Base-by-base conservation (phyloP, 169 alveolate genomes). In the Theileria luwenshuni region DNA sequence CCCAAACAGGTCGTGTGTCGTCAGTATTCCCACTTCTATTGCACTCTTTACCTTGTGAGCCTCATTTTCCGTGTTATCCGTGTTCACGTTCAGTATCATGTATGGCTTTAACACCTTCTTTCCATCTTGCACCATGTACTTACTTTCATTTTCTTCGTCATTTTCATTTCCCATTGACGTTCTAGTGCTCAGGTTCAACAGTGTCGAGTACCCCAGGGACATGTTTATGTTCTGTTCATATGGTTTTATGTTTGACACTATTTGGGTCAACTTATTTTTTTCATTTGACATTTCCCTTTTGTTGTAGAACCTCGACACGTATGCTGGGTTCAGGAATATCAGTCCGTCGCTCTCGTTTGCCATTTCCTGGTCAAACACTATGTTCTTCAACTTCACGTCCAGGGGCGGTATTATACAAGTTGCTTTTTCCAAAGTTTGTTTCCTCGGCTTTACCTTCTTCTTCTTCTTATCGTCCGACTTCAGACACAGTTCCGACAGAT, bases 401-500 rank as follows among this genome's bases (percentile, higher is more conserved):
- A 79, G 62, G 3, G 86, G 86, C 28, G 86, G 86, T 61, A 79
- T 79, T 2, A 79, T 54, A 45, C 83, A 58, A n/a, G 74, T 69
- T n/a, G 25, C 83, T 10, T 67, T 67, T 33, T 79, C 86, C 25
- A 48, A 45, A 25, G 35, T 47, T 43, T 79, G 71, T 49, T 79
- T 79, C 21, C 83, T 41, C 25, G 45, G 71, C 76, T 79, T 79
- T 52, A 77, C 42, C 71, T 71, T 69, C 52, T 67, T 51, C 86
- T 79, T 79, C 42, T 42, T 51, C 71, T 79, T 79, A 23, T 79
- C 86, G 43, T 42, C 75, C 25, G 62, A 49, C 61, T 35, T 51
- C 32, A 67, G 45, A 25, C 67, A 49, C 25, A 67, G 15, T 35
- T 67, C 75, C 33, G 75, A 32, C 23, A 67, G 52, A 28, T 67